A percentile compares a stretch with the other conserved stretches of the same genome.
These are phyloP conservation scores for Periconia sp. DNA, from an alignment of 2,329 filamentous ascomycete species.

Conservation along the genomic window DNA sequence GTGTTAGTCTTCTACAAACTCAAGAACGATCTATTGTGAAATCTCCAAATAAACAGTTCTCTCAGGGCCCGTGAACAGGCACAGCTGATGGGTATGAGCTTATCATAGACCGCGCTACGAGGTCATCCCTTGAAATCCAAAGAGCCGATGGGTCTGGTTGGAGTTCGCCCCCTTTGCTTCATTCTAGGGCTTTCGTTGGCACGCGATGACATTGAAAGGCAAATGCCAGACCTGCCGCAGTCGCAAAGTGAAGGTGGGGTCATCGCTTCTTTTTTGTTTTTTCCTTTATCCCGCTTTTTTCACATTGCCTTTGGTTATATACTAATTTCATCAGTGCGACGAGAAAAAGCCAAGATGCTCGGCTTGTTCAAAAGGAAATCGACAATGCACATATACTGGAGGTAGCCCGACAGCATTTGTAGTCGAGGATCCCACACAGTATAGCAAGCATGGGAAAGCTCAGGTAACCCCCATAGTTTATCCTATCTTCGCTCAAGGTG, in stretches of 20 bases:
- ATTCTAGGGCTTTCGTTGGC: not conserved
- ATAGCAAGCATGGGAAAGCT: conserved; percentile 32
- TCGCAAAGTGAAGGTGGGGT: conserved; percentile 34
- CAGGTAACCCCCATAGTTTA: conserved; percentile 17
- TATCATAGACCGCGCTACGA: too few species aligned
- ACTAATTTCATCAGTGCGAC: conserved; percentile 27
- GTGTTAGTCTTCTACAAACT: too few species aligned
- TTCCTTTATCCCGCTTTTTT: not conserved
- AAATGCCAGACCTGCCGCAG: conserved; percentile 35
- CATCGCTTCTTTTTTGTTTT: not conserved
- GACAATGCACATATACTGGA: conserved; percentile 29
- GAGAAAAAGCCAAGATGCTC: conserved; percentile 31
- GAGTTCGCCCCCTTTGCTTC: not conserved
- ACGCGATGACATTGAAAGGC: conserved; percentile 30
- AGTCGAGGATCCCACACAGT: conserved; percentile 28
- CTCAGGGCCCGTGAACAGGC: too few species aligned
- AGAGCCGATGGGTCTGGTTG: not conserved
- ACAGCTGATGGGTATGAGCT: too few species aligned
- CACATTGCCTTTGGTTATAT: not conserved
- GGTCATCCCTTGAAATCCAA: not conserved
- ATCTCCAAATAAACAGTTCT: too few species aligned
- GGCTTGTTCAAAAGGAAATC: conserved; percentile 30
- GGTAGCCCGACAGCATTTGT: conserved; percentile 30
- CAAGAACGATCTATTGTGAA: too few species aligned
- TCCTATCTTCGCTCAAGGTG: conserved; percentile 2